Evolutionary conservation across 306 rosid species (phyloP).

Genomic region (Prunus armeniaca): DNA sequence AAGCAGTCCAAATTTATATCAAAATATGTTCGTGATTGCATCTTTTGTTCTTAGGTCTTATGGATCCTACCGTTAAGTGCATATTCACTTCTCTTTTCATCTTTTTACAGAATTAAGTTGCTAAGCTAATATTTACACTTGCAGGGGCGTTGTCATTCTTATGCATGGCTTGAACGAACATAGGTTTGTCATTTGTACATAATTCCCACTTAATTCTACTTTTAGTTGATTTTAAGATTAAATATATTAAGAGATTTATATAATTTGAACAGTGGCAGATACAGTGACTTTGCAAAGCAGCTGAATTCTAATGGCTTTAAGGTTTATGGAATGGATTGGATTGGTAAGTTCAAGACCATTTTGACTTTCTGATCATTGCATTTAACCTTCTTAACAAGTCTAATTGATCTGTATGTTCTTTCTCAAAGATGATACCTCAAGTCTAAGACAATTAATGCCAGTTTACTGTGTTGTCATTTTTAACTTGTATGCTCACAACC

Average conservation of each 20-base stretch:
- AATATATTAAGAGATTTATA: slow-evolving; percentile 21
- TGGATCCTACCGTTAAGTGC: neutral
- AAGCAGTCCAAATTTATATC: neutral
- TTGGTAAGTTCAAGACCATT: slow-evolving; percentile 55
- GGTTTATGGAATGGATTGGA: slow-evolving; percentile 97
- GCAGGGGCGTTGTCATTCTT: slow-evolving; percentile 82
- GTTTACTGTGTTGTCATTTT: neutral
- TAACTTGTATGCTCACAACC: neutral
- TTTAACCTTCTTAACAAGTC: neutral
- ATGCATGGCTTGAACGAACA: slow-evolving; percentile 96
- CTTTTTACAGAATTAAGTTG: neutral
- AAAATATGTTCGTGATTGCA: neutral
- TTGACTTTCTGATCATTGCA: neutral
- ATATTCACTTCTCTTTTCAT: neutral
- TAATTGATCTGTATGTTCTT: neutral
- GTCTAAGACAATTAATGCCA: neutral
- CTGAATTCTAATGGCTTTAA: slow-evolving; percentile 78
- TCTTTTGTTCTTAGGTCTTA: neutral
- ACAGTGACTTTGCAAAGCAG: slow-evolving; percentile 70
- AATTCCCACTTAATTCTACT: neutral
- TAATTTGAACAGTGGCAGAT: slow-evolving; percentile 66
- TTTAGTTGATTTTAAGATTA: slow-evolving; percentile 1
- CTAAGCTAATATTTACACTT: slow-evolving; percentile 26
- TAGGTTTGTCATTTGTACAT: slow-evolving; percentile 50
- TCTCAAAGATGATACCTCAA: neutral